Conservation (phyloP, 805 yeast species). For the Vanderwaltozyma polyspora region DNA sequence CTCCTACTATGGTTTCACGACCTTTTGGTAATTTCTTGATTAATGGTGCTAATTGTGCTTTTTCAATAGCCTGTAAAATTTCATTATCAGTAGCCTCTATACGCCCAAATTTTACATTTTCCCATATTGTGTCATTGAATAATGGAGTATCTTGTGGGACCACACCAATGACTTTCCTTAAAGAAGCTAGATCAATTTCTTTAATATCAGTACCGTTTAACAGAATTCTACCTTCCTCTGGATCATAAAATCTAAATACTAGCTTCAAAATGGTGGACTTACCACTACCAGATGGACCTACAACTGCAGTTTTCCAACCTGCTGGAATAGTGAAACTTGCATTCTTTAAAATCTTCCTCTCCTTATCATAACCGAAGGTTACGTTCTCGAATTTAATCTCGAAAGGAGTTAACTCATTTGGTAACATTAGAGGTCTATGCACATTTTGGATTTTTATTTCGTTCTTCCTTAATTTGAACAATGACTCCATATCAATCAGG, state of each 20-base stretch:
- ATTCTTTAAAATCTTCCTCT: constrained; percentile 71
- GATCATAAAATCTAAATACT: constrained; percentile 84
- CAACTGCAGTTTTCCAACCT: constrained; percentile 85
- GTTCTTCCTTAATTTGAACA: constrained; percentile 74
- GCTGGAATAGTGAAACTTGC: constrained; percentile 81
- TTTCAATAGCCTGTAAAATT: constrained; percentile 48
- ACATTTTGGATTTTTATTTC: constrained; percentile 54
- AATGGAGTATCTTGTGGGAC: constrained; percentile 97
- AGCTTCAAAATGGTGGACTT: constrained; percentile 80
- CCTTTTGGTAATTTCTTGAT: constrained; percentile 75
- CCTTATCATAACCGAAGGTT: constrained; percentile 83
- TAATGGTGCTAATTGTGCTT: constrained; percentile 58
- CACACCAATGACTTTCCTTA: constrained; percentile 70
- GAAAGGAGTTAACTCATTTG: constrained; percentile 36
- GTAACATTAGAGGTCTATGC: constrained; percentile 50
- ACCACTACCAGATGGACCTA: constrained; percentile 95
- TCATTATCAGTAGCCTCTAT: constrained; percentile 64
- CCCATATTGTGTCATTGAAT: constrained; percentile 80
- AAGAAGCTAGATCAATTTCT: constrained; percentile 59
- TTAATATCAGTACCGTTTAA: constrained; percentile 85
- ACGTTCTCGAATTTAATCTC: constrained; percentile 86
- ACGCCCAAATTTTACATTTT: constrained; percentile 80
- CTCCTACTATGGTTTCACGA: constrained; percentile 80
- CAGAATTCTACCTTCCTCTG: constrained; percentile 59
- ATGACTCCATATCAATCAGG: constrained; percentile 87